These are phyloP conservation scores for Cadophora luteo-olivacea DNA, from an alignment of 2,329 filamentous ascomycete genomes.

Conservation along the genomic window DNA sequence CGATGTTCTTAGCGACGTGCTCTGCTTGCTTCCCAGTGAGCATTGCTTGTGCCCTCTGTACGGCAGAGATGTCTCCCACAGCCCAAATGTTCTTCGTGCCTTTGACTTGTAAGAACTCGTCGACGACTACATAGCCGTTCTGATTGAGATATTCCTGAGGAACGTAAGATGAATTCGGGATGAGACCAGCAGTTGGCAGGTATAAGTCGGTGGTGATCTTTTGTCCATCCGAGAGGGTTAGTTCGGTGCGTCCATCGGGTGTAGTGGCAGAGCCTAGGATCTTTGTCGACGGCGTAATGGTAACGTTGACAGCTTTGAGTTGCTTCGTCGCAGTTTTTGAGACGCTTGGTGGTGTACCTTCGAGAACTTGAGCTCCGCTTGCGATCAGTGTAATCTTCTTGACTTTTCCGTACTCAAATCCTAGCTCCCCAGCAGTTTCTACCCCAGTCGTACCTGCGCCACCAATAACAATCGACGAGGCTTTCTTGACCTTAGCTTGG, in stretches of 20 bases:
- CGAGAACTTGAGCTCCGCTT: constrained; percentile 43
- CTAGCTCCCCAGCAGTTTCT: constrained; percentile 43
- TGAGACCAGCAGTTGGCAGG: constrained; percentile 61
- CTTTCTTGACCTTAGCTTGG: constrained; percentile 34
- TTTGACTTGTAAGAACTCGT: constrained; percentile 57
- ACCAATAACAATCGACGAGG: constrained; percentile 44
- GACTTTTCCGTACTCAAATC: constrained; percentile 36
- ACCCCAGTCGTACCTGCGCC: constrained; percentile 47
- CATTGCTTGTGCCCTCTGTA: constrained; percentile 37
- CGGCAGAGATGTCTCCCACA: constrained; percentile 39
- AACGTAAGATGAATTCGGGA: constrained; percentile 62
- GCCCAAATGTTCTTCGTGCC: constrained; percentile 46
- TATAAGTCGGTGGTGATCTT: constrained; percentile 60
- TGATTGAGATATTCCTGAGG: constrained; percentile 53
- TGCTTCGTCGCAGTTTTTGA: constrained; percentile 47
- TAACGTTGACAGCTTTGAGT: constrained; percentile 58
- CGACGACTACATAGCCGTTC: constrained; percentile 54
- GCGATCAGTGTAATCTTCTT: constrained; percentile 41
- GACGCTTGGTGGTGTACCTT: constrained; percentile 34
- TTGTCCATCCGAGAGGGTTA: constrained; percentile 56
- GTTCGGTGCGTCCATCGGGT: constrained; percentile 54
- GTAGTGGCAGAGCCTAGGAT: constrained; percentile 48
- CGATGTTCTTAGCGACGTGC: constrained; percentile 40
- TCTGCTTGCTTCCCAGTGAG: constrained; percentile 33
- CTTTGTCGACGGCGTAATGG: constrained; percentile 52